Percentiles rank a stretch among this genome's conserved stretches.
phyloP scores from a whole-genome alignment of 2,329 filamentous ascomycete genomes.

The Xylaria polymorpha region DNA sequence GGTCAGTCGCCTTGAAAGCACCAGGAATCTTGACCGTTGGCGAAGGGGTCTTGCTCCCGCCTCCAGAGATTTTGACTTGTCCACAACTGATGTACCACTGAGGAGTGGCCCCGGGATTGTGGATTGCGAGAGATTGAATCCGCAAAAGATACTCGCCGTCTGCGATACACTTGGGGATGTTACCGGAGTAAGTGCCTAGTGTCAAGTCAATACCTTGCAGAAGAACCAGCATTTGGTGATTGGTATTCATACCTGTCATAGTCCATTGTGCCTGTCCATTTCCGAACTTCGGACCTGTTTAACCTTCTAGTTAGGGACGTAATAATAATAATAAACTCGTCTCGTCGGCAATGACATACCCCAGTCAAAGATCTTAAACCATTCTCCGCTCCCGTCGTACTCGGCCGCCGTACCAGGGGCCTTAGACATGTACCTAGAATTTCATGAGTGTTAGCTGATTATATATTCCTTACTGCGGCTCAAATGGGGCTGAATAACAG shows the following conservation, averaged over 20 bases:
- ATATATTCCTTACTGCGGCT: neutral
- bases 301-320: slow-evolving; percentile 8
- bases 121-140: slow-evolving; percentile 70
- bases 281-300: slow-evolving; percentile 50
- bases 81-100: slow-evolving; percentile 61
- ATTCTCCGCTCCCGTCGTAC: slow-evolving; percentile 55
- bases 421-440: slow-evolving; percentile 54
- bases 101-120: slow-evolving; percentile 62
- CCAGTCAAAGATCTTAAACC: slow-evolving; percentile 58
- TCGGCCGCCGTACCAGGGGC: slow-evolving; percentile 51
- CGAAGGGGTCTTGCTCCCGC: slow-evolving; percentile 51
- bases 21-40: slow-evolving; percentile 56
- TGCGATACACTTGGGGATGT: slow-evolving; percentile 64
- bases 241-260: slow-evolving; percentile 47
- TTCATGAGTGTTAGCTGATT: slow-evolving; percentile 25
- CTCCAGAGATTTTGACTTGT: slow-evolving; percentile 59
- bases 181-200: slow-evolving; percentile 51
- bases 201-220: slow-evolving; percentile 8
- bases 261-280: slow-evolving; percentile 51
- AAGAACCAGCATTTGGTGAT: neutral
- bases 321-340: neutral
- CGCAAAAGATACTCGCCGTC: slow-evolving; percentile 69
- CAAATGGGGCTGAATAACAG: slow-evolving; percentile 37
- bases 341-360: slow-evolving; percentile 36
- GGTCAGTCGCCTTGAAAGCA: slow-evolving; percentile 56